phyloP scores from a whole-genome alignment of 257 asterid genomes.

The Mentha longifolia region DNA sequence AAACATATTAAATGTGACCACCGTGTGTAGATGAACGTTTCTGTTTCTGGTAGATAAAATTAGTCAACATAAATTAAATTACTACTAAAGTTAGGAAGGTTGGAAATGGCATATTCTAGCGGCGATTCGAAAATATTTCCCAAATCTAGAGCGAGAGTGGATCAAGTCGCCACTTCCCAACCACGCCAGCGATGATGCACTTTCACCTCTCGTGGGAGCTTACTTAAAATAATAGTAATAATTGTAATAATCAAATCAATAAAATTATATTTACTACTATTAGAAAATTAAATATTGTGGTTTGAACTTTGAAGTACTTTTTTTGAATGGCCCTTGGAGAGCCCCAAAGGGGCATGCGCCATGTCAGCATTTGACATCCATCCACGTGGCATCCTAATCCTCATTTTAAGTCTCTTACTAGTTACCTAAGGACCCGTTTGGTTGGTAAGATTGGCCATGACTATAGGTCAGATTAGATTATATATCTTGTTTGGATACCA shows the following conservation, averaged over 20 bases:
- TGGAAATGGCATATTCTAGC: slow-evolving; percentile 38
- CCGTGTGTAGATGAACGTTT: too few species aligned
- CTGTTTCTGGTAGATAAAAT: too few species aligned
- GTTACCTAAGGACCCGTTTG: too few species aligned
- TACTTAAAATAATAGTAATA: too few species aligned
- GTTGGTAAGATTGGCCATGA: too few species aligned
- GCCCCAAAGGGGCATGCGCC: slow-evolving; percentile 46
- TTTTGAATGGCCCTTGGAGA: slow-evolving; percentile 40
- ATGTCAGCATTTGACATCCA: slow-evolving; percentile 26
- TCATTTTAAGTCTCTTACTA: not conserved
- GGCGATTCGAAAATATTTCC: too few species aligned
- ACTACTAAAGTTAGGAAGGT: not conserved
- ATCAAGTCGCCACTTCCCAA: slow-evolving; percentile 46
- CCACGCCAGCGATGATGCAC: slow-evolving; percentile 19
- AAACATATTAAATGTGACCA: too few species aligned
- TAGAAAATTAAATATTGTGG: not conserved
- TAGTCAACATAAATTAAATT: not conserved
- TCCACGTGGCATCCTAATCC: slow-evolving; percentile 36
- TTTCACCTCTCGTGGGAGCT: not conserved
- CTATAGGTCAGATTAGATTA: too few species aligned
- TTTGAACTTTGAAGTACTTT: not conserved
- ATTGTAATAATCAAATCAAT: too few species aligned
- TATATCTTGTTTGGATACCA: too few species aligned
- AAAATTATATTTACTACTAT: not conserved
- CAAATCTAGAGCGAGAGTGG: slow-evolving; percentile 4